Conservation (phyloP, 352 stramenopile species). For the Plasmopara halstedii region DNA sequence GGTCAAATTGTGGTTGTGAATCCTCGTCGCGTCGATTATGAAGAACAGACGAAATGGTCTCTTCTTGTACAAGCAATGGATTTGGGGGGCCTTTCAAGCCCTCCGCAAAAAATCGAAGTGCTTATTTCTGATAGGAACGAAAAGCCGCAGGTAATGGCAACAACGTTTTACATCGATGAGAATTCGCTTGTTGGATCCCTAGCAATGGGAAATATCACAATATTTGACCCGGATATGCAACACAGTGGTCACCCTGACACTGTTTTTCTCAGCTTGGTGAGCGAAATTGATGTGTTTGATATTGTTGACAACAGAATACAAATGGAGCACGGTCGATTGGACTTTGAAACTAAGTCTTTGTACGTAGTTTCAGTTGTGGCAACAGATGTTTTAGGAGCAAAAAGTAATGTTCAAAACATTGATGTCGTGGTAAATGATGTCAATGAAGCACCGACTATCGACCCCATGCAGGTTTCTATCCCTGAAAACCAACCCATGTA, state of each 20-base stretch:
- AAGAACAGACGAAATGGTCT: constrained; percentile 9
- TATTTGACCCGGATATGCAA: constrained; percentile 16
- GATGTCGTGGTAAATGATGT: constrained; percentile 14
- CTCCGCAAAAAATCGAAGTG: constrained; percentile 13
- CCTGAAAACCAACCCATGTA: constrained; percentile 10
- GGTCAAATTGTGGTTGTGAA: constrained; percentile 11
- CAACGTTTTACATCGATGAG: constrained; percentile 19
- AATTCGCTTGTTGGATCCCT: constrained; percentile 4
- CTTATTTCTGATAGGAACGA: constrained; percentile 16
- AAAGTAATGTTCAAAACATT: constrained; percentile 8
- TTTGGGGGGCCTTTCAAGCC: constrained; percentile 10
- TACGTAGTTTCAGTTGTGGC: constrained; percentile 13
- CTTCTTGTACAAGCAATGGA: constrained; percentile 12
- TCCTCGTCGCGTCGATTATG: constrained; percentile 12
- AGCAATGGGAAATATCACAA: constrained; percentile 5
- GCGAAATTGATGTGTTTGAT: constrained; percentile 6
- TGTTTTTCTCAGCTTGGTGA: constrained; percentile 3
- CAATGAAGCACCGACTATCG: constrained; percentile 15
- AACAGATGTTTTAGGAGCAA: constrained; percentile 7
- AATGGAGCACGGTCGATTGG: constrained; percentile 5
- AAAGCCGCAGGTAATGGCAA: constrained; percentile 3
- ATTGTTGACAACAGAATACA: constrained; percentile 14
- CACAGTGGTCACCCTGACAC: constrained; percentile 5
- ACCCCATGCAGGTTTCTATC: constrained; percentile 5
- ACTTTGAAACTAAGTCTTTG: constrained; percentile 16